Base-by-base conservation (phyloP, 257 asterid species). In the Lycium barbarum region DNA sequence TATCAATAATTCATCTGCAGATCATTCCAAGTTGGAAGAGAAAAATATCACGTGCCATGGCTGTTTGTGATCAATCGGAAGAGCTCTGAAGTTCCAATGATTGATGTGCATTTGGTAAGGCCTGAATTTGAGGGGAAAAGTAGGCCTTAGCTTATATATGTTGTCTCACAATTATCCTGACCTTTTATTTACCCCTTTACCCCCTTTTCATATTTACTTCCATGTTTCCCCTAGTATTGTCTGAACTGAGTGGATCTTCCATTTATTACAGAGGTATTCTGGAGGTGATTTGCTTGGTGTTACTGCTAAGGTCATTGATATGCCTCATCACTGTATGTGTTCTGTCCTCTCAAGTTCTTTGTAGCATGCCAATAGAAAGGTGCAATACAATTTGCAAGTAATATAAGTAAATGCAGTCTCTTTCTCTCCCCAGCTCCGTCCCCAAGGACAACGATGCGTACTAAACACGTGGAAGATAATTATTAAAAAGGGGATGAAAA, bases 1-100 rank as follows among this genome's bases (percentile, higher is more conserved):
- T 11, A n/a, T 47, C 58, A 87, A 62, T 79, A 45, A 81, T 84
- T 88, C 83, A 81, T 59, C 67, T 89, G 93, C 96, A 97, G 98
- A 89, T 97, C 98, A 67, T 94, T 97, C 88, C 99, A 95, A 92
- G 94, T 97, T 89, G 99, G 99, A 82, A 90, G 89, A 85, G 99
- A 97, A 84, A 97, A 97, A 86, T 93, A 91, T 89, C 89, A 90
- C 85, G 90, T 95, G 83, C 98, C 99, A 17, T 95, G 99, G 98
- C 97, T 95, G 85, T 92, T 94, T 86, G 90, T 95, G 85, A 90
- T 97, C 86, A 95, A 95, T 83, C 93, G 98, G 49, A 97, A 94
- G 91, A 94, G 96, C 83, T 70, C 98, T 55, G 98, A 97, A 92
- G 97, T 97, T 88, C 98, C 98, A 57, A 91, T 95, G 98, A 92